Percentiles rank a stretch among this genome's conserved stretches.
Conservation (phyloP, 2,329 filamentous ascomycete species). For the Xylariaceae sp. region DNA sequence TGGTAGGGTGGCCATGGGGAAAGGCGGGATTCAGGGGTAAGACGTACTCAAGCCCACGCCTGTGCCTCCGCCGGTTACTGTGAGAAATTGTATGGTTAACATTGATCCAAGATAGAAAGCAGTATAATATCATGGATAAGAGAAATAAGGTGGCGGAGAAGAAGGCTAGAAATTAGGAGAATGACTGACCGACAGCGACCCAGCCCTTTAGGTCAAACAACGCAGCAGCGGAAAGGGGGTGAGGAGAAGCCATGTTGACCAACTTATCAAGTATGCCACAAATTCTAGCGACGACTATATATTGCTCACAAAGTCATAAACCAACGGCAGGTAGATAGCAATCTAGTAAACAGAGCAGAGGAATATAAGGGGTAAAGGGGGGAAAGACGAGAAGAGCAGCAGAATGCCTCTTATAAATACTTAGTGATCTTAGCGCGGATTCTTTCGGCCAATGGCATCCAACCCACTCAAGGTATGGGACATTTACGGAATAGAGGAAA, state of each 20-base stretch:
- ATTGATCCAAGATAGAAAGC: neutral
- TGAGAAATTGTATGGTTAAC: conserved; percentile 2
- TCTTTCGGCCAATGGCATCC: conserved; percentile 11
- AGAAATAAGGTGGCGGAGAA: conserved; percentile 2
- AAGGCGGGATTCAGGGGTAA: conserved; percentile 4
- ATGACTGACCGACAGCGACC: conserved; percentile 37
- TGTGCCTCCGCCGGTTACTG: conserved; percentile 40
- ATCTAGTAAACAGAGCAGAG: neutral
- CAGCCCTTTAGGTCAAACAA: conserved; percentile 36
- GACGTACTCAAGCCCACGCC: conserved; percentile 38
- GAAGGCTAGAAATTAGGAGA: conserved; percentile 3
- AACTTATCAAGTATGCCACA: too few species aligned
- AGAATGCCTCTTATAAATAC: conserved; percentile 12
- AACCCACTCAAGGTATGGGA: neutral
- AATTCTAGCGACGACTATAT: too few species aligned
- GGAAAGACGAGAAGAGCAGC: neutral
- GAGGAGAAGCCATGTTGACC: conserved; percentile 30
- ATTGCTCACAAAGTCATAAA: too few species aligned
- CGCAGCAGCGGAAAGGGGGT: conserved; percentile 38
- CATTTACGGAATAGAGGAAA: conserved; percentile 3
- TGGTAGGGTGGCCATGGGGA: neutral
- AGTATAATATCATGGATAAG: neutral
- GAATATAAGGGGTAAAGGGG: conserved; percentile 10
- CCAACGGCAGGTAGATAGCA: too few species aligned
- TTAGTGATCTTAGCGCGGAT: neutral